These are phyloP conservation scores for Annona cherimola DNA, from an alignment of 164 flowering plant genomes.

Conservation along the genomic window DNA sequence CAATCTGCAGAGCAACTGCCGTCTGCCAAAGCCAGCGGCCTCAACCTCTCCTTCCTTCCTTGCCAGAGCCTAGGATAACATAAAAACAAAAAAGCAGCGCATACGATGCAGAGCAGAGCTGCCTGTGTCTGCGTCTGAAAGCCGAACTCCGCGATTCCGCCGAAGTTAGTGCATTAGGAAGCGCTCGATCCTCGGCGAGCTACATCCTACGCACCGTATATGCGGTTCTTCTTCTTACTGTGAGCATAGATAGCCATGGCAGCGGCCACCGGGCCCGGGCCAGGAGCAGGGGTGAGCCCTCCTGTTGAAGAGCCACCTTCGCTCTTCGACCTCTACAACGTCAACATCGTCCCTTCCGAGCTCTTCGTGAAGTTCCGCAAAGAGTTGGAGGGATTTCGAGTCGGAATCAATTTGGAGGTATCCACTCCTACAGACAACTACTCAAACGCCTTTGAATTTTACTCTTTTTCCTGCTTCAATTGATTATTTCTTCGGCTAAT, in stretches of 20 bases:
- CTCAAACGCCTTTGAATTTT: background rate
- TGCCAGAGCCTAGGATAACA: too few relatives aligned
- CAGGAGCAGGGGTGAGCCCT: background rate
- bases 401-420: constrained; percentile 81
- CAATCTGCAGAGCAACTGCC: too few relatives aligned
- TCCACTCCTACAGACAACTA: background rate
- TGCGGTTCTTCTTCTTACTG: background rate
- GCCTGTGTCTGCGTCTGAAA: too few relatives aligned
- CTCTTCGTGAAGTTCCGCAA: constrained; percentile 78
- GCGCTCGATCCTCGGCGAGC: background rate
- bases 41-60: too few relatives aligned
- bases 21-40: too few relatives aligned
- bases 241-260: background rate
- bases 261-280: background rate
- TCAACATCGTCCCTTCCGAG: constrained; percentile 72
- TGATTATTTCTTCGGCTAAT: background rate
- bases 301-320: constrained; percentile 50
- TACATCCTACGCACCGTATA: background rate
- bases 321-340: constrained; percentile 62
- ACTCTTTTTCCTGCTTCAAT: background rate
- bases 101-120: too few relatives aligned
- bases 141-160: background rate
- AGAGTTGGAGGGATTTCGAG: constrained; percentile 55
- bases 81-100: too few relatives aligned
- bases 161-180: background rate